phyloP scores from a whole-genome alignment of 2,329 filamentous ascomycete species.

The Ilyonectria mors-panacis region DNA sequence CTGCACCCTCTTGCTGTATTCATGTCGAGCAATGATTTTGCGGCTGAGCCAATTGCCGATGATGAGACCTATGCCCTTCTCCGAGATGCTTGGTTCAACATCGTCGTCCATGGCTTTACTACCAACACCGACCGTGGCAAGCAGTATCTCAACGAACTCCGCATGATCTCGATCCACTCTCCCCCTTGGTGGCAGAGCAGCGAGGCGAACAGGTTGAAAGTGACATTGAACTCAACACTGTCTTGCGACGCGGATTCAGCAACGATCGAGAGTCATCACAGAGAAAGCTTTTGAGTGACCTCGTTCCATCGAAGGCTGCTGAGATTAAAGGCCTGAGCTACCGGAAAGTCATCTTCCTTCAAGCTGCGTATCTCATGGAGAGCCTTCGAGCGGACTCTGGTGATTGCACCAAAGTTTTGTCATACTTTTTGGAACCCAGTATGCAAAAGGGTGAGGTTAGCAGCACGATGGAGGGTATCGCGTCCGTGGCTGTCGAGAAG shows the following conservation, averaged over 20 bases:
- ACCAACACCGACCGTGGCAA: constrained; percentile 80
- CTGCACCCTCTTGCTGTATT: constrained; percentile 90
- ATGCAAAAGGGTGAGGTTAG: constrained; percentile 76
- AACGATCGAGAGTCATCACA: constrained; percentile 83
- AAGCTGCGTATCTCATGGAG: constrained; percentile 91
- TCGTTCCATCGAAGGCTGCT: constrained; percentile 81
- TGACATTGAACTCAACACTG: constrained; percentile 96
- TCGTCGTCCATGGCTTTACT: constrained; percentile 92
- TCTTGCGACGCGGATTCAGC: constrained; percentile 88
- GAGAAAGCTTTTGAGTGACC: constrained; percentile 81
- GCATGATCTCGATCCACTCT: constrained; percentile 88
- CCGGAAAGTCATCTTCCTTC: constrained; percentile 91
- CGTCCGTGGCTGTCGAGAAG: constrained; percentile 79
- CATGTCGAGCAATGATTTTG: constrained; percentile 77
- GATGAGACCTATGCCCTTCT: constrained; percentile 82
- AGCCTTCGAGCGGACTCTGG: constrained; percentile 88
- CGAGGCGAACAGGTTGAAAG: constrained; percentile 92
- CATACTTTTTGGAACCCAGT: constrained; percentile 95
- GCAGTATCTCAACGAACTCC: constrained; percentile 82
- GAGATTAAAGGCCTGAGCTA: constrained; percentile 90
- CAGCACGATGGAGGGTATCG: constrained; percentile 75
- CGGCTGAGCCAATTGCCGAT: constrained; percentile 64
- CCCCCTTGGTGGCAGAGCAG: constrained; percentile 88
- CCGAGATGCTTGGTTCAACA: constrained; percentile 98
- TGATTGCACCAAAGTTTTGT: constrained; percentile 89